Conservation (phyloP, 495 filamentous ascomycete genomes). For the Evernia prunastri region DNA sequence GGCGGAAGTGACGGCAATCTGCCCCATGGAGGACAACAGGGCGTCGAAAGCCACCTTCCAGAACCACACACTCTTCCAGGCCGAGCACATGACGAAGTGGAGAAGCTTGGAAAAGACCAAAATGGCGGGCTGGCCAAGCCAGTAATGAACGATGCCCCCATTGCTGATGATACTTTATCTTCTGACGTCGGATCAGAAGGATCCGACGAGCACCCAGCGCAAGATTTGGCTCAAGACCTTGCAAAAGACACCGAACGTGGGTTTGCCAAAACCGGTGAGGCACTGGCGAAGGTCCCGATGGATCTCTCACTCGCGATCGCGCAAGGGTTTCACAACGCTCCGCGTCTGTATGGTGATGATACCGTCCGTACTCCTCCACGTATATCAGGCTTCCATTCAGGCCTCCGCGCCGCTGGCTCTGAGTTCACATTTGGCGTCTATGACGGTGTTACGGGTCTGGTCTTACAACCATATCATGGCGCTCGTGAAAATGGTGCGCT, state of each 20-base stretch:
- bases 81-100: slow-evolving; percentile 12
- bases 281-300: slow-evolving; percentile 43
- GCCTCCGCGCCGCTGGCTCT: slow-evolving; percentile 56
- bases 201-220: slow-evolving; percentile 26
- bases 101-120: slow-evolving; percentile 7
- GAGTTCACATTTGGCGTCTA: slow-evolving; percentile 66
- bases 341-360: slow-evolving; percentile 63
- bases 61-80: slow-evolving; percentile 6
- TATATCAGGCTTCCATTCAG: slow-evolving; percentile 62
- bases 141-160: slow-evolving; percentile 7
- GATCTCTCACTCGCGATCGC: slow-evolving; percentile 66
- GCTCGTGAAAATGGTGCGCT: slow-evolving; percentile 51
- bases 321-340: slow-evolving; percentile 80
- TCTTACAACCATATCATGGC: slow-evolving; percentile 58
- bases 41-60: slow-evolving; percentile 23
- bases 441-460: slow-evolving; percentile 66
- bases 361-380: slow-evolving; percentile 44
- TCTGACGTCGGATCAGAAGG: slow-evolving; percentile 20
- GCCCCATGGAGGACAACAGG: slow-evolving; percentile 15
- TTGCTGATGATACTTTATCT: slow-evolving; percentile 12
- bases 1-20: slow-evolving; percentile 12
- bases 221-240: slow-evolving; percentile 35
- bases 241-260: slow-evolving; percentile 42
- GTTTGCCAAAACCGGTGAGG: slow-evolving; percentile 40
- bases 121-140: slow-evolving; percentile 17